These are phyloP conservation scores for Exserohilum turcica DNA, from an alignment of 2,329 filamentous ascomycete genomes.

Conservation along the genomic window DNA sequence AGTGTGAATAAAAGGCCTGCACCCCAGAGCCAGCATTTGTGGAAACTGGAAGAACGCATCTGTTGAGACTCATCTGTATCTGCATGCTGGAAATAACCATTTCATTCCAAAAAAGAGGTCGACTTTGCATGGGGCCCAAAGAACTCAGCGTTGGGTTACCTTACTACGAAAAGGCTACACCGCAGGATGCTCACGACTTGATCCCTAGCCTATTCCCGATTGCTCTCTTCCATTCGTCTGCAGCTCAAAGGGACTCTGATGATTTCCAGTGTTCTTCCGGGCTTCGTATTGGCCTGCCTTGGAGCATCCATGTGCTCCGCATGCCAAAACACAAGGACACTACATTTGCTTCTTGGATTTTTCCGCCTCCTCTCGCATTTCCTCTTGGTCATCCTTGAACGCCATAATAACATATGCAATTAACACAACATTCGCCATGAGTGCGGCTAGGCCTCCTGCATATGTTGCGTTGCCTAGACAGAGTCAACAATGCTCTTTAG, in stretches of 20 bases:
- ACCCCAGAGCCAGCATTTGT: neutral
- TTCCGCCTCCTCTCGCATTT: conserved; percentile 54
- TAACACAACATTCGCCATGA: conserved; percentile 90
- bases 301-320: neutral
- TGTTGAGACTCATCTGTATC: neutral
- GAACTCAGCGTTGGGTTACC: neutral
- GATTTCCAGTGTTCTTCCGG: too few relatives aligned
- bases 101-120: neutral
- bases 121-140: neutral
- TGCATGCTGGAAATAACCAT: neutral
- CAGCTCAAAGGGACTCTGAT: too few relatives aligned
- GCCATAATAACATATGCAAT: conserved; percentile 91
- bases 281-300: neutral
- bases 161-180: too few relatives aligned
- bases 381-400: conserved; percentile 78
- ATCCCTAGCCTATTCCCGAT: too few relatives aligned
- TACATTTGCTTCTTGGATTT: conserved; percentile 46
- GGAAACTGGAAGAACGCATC: neutral
- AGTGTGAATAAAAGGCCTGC: neutral
- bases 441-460: conserved; percentile 81
- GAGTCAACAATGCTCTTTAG: conserved; percentile 7
- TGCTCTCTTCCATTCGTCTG: too few relatives aligned
- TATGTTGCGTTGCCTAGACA: conserved; percentile 80
- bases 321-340: neutral
- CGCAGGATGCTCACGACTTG: too few relatives aligned